Evolutionary conservation across 1,139 yeast species (phyloP), one percentile per base, ranked within the genome.

Genomic region (Taiozyma sp.): DNA sequence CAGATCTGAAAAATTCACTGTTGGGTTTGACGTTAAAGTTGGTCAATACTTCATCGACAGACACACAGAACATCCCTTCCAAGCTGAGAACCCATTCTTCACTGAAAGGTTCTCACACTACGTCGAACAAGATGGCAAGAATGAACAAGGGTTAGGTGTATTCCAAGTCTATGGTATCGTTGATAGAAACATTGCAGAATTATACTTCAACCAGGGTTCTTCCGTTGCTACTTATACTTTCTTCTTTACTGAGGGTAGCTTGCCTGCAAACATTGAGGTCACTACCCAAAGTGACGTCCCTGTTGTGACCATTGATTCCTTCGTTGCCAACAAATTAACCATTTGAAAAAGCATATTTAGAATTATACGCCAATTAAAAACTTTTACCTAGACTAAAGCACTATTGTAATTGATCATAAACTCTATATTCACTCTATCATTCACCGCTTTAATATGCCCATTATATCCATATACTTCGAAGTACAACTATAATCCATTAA

Each of bases 401-500:
- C 34, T 13, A 8, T 4, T 12, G 34, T 30, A 30, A 30, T 30
- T 30, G 8, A 30, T 12, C 7, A 30, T 13, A 13, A 32, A 32
- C 36, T 32, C 36, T 32, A 32, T 32, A n/a, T 32, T 32, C 19
- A 32, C n/a, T 32, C 8, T 32, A 14, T 32, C 16, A n/a, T 32
- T n/a, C 16, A 32, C 14, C n/a, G 36, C 19, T 32, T 32, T 2
- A 9, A 10, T 32, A 32, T 38, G 41, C 14, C 24, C 27, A 34
- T 48, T 9, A 53, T 9, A n/a, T 50, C 45, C 28, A 58, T 36
- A 39, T 42, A 58, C 27, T 48, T 46, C 2, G 50, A 34, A 1
- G 66, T 61, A 46, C 83, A 78, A 6, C 80, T 74, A 59, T 77
- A 78, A 12, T 76, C 80, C 56, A 74, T 69, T 59, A 74, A 72